Conservation (phyloP, 192 early-diverging fungal species). For the Podila horticola region DNA sequence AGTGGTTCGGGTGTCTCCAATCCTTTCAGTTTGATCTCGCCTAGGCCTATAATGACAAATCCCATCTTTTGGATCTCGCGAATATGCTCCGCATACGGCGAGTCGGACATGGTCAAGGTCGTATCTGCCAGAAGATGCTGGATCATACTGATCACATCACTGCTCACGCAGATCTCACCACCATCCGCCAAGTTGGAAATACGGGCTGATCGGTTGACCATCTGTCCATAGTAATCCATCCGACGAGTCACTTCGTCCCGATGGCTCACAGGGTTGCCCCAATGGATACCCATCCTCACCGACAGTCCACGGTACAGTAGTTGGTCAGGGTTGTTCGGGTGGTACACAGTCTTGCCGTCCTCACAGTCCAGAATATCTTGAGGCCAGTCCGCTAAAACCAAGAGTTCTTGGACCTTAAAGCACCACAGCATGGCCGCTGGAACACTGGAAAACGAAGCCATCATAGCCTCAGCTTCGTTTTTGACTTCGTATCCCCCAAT, state of each 20-base stretch:
- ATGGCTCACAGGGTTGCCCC: conserved; percentile 87
- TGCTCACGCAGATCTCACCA: conserved; percentile 88
- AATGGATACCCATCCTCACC: conserved; percentile 95
- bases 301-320: conserved; percentile 86
- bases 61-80: conserved; percentile 69
- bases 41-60: conserved; percentile 76
- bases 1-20: conserved; percentile 89
- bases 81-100: conserved; percentile 32
- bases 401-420: conserved; percentile 83
- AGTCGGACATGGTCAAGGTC: conserved; percentile 22
- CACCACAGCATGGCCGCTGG: conserved; percentile 88
- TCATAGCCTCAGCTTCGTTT: conserved; percentile 95
- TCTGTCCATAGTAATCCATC: conserved; percentile 97
- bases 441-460: conserved; percentile 90
- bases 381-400: conserved; percentile 89
- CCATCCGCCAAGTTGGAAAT: conserved; percentile 88
- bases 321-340: conserved; percentile 57
- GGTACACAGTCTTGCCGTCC: conserved; percentile 80
- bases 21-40: conserved; percentile 88
- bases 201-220: conserved; percentile 90
- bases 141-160: conserved; percentile 69
- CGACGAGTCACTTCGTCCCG: conserved; percentile 91
- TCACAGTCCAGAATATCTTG: conserved; percentile 80
- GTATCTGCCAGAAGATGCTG: conserved; percentile 33
- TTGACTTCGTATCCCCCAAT: conserved; percentile 96